phyloP scores from a whole-genome alignment of 78 protist species.

The Speleostelium caveatum region DNA sequence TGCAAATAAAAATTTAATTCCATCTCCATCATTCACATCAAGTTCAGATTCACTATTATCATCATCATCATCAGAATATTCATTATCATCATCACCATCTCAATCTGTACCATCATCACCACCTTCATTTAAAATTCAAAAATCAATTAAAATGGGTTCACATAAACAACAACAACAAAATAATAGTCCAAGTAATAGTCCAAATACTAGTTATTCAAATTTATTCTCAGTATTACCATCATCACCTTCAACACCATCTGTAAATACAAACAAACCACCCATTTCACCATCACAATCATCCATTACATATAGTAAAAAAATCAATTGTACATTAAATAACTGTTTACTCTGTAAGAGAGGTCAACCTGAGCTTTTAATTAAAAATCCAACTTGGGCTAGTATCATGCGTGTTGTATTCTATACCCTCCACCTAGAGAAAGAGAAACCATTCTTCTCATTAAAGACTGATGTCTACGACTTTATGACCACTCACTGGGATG shows the following conservation, averaged over 20 bases:
- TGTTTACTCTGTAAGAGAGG: slow-evolving; percentile 60
- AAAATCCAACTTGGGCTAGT: slow-evolving; percentile 69
- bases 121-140: neutral
- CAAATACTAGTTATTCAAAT: neutral
- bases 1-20: neutral
- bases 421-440: slow-evolving; percentile 50
- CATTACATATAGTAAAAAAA: neutral
- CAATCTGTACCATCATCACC: slow-evolving; percentile 44
- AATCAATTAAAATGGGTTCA: neutral
- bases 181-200: neutral
- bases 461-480: slow-evolving; percentile 70
- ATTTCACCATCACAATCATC: neutral
- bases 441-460: slow-evolving; percentile 60
- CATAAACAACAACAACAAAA: neutral
- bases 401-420: slow-evolving; percentile 72
- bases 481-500: slow-evolving; percentile 69
- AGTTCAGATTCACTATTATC: neutral
- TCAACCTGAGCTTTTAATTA: slow-evolving; percentile 62
- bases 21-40: slow-evolving; percentile 7
- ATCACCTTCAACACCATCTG: neutral
- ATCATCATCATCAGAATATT: slow-evolving; percentile 41
- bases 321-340: slow-evolving; percentile 40
- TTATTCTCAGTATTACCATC: slow-evolving; percentile 15
- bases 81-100: slow-evolving; percentile 18
- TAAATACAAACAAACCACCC: neutral